Base-by-base conservation (phyloP, 345 rosid species). In the Moricandia arvensis region DNA sequence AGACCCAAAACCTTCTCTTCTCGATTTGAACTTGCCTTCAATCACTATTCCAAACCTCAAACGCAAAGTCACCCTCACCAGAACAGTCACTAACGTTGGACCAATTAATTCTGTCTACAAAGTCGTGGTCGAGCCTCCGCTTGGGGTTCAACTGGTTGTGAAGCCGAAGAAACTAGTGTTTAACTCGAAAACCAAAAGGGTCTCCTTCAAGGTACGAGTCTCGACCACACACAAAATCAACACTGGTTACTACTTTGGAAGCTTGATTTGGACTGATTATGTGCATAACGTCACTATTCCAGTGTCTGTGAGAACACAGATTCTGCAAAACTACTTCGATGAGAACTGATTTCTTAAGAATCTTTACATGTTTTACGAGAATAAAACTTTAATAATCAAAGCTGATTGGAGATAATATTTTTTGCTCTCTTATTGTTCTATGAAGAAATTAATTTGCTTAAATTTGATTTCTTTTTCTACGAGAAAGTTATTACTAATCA, bases 71-170 rank as follows among this genome's bases (percentile, higher is more conserved):
- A 59, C 59, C 47, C 71, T 70, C 51, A 77, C 76, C 1, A 75
- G 92, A 78, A 83, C 81, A 0, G 84, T 88, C 26, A 88, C 81
- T 38, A 86, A 88, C 26, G 86, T 78, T 7, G 87, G 90, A 8
- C 62, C 69, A 8, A 27, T 81, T 7, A 59, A 53, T 30, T 85
- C 85, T 8, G 38, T 63, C 5, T 88, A 86, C 66, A 67, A 53
- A 45, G 59, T 63, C 6, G 10, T 75, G 11, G 59, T 84, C 15
- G 79, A 80, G 31, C 73, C 78, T 26, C 88, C 88, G 7, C 33
- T 74, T 71, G 82, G 85, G 16, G 17, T 71, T 8, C 3, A 5
- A 18, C 63, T 83, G 12, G 49, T 12, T 1, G 85, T 79, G 47
- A 63, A 16, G 6, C 87, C 86, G 1, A 8, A 77, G 26, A 18